A percentile compares a stretch with the other conserved stretches of the same genome.
Evolutionary conservation across 2,329 filamentous ascomycete species (phyloP).

Genomic region (Ophiocordyceps polyrhachis-furcata): DNA sequence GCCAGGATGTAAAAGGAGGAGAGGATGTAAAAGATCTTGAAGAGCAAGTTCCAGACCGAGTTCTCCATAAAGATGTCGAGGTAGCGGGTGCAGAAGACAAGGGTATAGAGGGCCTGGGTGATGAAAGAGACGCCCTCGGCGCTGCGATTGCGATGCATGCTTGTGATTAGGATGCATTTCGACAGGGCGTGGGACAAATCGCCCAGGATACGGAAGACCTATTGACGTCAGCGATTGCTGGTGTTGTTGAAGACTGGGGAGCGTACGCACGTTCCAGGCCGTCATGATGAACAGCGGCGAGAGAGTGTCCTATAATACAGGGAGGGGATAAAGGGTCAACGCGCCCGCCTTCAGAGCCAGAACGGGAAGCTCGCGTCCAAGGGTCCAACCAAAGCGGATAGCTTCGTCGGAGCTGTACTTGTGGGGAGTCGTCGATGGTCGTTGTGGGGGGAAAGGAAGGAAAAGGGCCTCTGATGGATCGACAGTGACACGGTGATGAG

Average conservation of each 20-base stretch:
- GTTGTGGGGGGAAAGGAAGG: background rate
- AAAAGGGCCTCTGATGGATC: background rate
- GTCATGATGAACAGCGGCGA: constrained; percentile 15
- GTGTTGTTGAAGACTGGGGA: background rate
- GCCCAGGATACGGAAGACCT: constrained; percentile 58
- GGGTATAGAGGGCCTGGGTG: constrained; percentile 70
- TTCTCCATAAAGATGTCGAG: constrained; percentile 53
- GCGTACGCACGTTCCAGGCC: constrained; percentile 19
- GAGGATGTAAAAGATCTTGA: constrained; percentile 79
- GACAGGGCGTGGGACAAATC: constrained; percentile 73
- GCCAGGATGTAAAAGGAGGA: constrained; percentile 74
- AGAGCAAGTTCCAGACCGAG: constrained; percentile 51
- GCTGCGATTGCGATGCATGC: constrained; percentile 74
- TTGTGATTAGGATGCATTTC: constrained; percentile 78
- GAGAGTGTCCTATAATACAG: background rate
- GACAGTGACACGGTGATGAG: no score
- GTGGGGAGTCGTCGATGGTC: background rate
- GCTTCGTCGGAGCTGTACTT: background rate
- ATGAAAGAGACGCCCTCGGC: constrained; percentile 86
- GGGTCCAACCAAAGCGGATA: background rate
- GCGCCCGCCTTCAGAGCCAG: background rate
- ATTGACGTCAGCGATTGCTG: background rate
- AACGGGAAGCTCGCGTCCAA: background rate
- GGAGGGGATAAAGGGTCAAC: background rate
- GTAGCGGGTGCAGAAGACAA: constrained; percentile 77